Base-by-base conservation (phyloP, 495 filamentous ascomycete genomes). In the Hyaloscypha bicolor region DNA sequence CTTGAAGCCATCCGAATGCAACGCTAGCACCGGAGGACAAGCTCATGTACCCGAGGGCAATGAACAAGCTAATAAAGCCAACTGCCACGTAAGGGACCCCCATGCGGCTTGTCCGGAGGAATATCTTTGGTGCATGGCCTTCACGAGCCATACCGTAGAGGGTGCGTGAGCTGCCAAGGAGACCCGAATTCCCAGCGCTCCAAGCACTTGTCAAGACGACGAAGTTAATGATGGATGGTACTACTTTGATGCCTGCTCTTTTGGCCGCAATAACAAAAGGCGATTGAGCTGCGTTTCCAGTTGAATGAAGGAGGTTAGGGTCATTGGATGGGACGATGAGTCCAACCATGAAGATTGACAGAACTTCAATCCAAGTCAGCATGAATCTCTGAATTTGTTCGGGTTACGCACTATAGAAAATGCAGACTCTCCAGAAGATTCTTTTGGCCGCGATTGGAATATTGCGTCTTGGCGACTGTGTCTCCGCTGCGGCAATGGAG, bases 181-280 rank as follows among this genome's bases (percentile, higher is more conserved):
- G 16, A 81, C 90, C 92, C 1, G 90, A 88, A 70, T 96, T 96
- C 56, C 85, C 91, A 0, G 87, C 84, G 5, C 86, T 90, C 74
- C 84, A 85, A 6, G 86, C 90, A 4, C 84, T 83, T 39, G 83
- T 88, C 52, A 93, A 75, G 58, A 93, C 86, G 45, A 87, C 87
- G 8, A 85, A 91, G 75, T 94, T 96, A 76, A 96, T 88, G 67
- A 93, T 89, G 53, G 87, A 86, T 9, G 86, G 87, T 8, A 96
- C 83, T 9, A 83, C 83, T 25, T 82, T 81, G 65, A 96, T 90
- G 9, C 86, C 82, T 2, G 90, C 87, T 32, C 83, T 75, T 39
- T 83, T 76, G 62, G 87, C 82, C 39, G 88, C 88, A 60, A 90
- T 85, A 31, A 88, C 86, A 77, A 88, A 90, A 6, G 89, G 89